These are phyloP conservation scores for Grosmannia huntii DNA, from an alignment of 2,329 filamentous ascomycete genomes.

Conservation along the genomic window DNA sequence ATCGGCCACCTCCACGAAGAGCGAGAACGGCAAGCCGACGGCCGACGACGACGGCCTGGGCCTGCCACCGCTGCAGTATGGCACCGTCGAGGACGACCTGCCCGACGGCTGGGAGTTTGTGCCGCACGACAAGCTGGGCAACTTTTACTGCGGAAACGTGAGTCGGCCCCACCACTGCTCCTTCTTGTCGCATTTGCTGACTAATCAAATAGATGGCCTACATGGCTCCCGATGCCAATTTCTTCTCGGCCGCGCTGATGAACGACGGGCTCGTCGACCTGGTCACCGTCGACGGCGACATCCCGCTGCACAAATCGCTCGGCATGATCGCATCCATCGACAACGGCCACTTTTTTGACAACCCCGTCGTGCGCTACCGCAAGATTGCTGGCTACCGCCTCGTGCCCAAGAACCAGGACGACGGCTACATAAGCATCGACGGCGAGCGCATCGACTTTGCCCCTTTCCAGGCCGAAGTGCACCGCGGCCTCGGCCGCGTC, in stretches of 20 bases:
- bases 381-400: slow-evolving; percentile 85
- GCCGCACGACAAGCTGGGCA: slow-evolving; percentile 67
- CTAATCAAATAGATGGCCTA: slow-evolving; percentile 55
- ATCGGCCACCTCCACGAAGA: background rate
- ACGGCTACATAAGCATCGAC: slow-evolving; percentile 87
- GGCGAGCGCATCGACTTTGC: slow-evolving; percentile 79
- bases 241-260: slow-evolving; percentile 74
- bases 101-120: slow-evolving; percentile 66
- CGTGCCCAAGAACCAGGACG: slow-evolving; percentile 54
- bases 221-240: slow-evolving; percentile 76
- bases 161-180: slow-evolving; percentile 18
- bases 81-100: slow-evolving; percentile 64
- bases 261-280: slow-evolving; percentile 81
- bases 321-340: slow-evolving; percentile 61
- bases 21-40: background rate
- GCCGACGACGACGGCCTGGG: slow-evolving; percentile 15
- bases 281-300: slow-evolving; percentile 64
- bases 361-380: slow-evolving; percentile 62
- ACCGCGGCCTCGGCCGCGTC: slow-evolving; percentile 71
- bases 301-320: slow-evolving; percentile 53
- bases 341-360: slow-evolving; percentile 65
- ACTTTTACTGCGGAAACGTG: slow-evolving; percentile 86
- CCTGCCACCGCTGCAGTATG: slow-evolving; percentile 64
- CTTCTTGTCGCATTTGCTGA: background rate
- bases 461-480: slow-evolving; percentile 83